phyloP scores from a whole-genome alignment of 2,329 filamentous ascomycete species.

The Verticillium albo-atrum region DNA sequence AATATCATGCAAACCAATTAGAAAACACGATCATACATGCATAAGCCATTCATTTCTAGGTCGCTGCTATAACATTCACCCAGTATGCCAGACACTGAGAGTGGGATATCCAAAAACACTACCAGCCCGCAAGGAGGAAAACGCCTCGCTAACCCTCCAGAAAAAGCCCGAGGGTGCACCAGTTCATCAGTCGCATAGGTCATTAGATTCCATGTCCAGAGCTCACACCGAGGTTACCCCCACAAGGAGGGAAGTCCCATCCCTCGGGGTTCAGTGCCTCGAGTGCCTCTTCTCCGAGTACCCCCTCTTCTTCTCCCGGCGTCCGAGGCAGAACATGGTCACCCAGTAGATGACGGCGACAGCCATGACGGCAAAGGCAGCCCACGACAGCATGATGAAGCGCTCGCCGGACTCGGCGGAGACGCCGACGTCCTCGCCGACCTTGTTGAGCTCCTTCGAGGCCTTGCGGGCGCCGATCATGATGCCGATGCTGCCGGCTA shows the following conservation, averaged over 20 bases:
- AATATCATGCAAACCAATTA: too few relatives aligned
- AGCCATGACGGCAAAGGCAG: slow-evolving; percentile 40
- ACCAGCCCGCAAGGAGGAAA: neutral
- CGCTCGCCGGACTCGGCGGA: slow-evolving; percentile 35
- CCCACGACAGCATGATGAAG: slow-evolving; percentile 43
- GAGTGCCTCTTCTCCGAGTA: neutral
- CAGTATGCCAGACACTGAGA: neutral
- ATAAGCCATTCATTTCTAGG: neutral
- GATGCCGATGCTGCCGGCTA: slow-evolving; percentile 37
- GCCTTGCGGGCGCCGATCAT: slow-evolving; percentile 36
- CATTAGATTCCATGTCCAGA: too few relatives aligned
- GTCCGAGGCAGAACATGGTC: slow-evolving; percentile 23
- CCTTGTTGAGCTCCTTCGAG: slow-evolving; percentile 34
- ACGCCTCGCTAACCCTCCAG: neutral
- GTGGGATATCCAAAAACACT: neutral
- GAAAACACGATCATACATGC: too few relatives aligned
- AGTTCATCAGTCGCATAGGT: too few relatives aligned
- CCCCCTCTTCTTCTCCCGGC: slow-evolving; percentile 21
- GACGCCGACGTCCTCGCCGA: slow-evolving; percentile 39
- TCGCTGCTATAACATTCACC: neutral
- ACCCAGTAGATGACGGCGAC: slow-evolving; percentile 35
- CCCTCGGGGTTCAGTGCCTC: neutral
- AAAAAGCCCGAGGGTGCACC: neutral
- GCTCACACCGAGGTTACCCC: too few relatives aligned
- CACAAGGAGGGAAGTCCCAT: too few relatives aligned